phyloP scores from a whole-genome alignment of 2,329 filamentous ascomycete species.

The Hypoxylon sp. region DNA sequence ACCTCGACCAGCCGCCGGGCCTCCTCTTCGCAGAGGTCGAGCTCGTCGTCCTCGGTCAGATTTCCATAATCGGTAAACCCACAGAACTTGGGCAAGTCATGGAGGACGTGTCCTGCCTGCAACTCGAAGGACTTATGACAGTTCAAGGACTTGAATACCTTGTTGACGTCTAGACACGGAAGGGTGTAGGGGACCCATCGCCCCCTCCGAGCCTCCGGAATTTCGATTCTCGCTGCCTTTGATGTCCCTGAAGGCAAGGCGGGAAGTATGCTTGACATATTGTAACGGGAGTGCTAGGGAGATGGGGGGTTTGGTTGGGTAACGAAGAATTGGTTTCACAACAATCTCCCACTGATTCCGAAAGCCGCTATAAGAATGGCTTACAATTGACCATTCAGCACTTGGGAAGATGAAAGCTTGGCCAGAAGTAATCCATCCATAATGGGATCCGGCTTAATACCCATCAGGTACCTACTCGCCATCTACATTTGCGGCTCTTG shows the following conservation, averaged over 20 bases:
- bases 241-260: background rate
- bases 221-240: background rate
- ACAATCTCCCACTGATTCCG: background rate
- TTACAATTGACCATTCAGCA: too few relatives aligned
- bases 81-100: background rate
- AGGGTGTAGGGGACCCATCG: background rate
- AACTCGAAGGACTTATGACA: slow-evolving; percentile 1
- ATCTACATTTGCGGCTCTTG: slow-evolving; percentile 1
- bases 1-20: background rate
- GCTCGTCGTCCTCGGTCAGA: background rate
- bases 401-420: too few relatives aligned
- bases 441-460: background rate
- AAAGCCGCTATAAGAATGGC: background rate
- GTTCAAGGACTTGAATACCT: background rate
- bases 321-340: background rate
- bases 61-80: background rate
- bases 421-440: too few relatives aligned
- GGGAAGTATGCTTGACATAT: slow-evolving; percentile 1
- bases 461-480: too few relatives aligned
- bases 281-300: too few relatives aligned
- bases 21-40: background rate
- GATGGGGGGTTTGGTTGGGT: background rate
- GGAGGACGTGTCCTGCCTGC: background rate
- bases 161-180: background rate
- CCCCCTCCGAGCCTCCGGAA: background rate